phyloP scores from a whole-genome alignment of 2,329 filamentous ascomycete genomes.

The Drechslerella coelobrocha region DNA sequence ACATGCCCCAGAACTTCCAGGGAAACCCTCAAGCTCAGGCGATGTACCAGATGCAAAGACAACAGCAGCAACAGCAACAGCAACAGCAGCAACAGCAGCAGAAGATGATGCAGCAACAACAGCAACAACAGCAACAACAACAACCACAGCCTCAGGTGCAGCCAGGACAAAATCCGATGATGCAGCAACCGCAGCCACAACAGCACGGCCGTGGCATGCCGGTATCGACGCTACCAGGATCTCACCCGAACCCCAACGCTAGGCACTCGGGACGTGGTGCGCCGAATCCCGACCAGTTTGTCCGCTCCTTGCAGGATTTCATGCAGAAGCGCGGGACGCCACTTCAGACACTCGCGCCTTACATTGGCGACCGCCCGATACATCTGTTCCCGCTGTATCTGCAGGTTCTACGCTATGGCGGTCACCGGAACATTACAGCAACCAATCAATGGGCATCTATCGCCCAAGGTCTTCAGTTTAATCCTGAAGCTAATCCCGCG shows the following conservation, averaged over 20 bases:
- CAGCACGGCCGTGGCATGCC: conserved; percentile 66
- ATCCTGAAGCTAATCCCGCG: conserved; percentile 68
- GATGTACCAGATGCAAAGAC: conserved; percentile 59
- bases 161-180: conserved; percentile 57
- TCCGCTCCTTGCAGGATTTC: conserved; percentile 77
- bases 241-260: conserved; percentile 58
- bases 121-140: conserved; percentile 61
- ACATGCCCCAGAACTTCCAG: conserved; percentile 51
- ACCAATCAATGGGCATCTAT: conserved; percentile 77
- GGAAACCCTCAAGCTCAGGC: conserved; percentile 62
- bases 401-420: conserved; percentile 76
- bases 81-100: conserved; percentile 60
- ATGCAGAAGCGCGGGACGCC: conserved; percentile 76
- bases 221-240: conserved; percentile 64
- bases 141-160: conserved; percentile 60
- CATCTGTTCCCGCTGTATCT: conserved; percentile 80
- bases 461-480: conserved; percentile 70
- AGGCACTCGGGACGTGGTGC: conserved; percentile 54
- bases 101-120: conserved; percentile 57
- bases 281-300: conserved; percentile 70
- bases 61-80: conserved; percentile 59
- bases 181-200: too few relatives aligned
- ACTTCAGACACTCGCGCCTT: conserved; percentile 73
- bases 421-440: conserved; percentile 75
- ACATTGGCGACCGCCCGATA: conserved; percentile 75